These are phyloP conservation scores for Anthoceros angustus DNA, from an alignment of 225 moss, liverwort and hornwort species.

Conservation along the genomic window DNA sequence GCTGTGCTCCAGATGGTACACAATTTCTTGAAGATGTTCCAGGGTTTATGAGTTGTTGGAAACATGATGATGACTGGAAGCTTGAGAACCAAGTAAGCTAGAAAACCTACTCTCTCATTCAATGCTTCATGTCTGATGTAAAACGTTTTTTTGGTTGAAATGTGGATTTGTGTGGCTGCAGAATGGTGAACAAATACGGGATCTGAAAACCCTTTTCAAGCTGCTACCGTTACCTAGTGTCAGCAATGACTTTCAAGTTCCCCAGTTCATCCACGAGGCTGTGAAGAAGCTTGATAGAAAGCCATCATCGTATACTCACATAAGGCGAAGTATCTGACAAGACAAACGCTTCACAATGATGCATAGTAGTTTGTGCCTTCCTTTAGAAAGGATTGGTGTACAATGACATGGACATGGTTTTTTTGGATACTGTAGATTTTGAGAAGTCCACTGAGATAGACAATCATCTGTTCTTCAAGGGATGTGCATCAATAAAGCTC, in stretches of 20 bases:
- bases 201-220: slow-evolving; percentile 32
- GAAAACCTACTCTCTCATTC: background rate
- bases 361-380: background rate
- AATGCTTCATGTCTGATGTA: too few species aligned
- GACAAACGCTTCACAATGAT: background rate
- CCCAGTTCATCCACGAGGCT: slow-evolving; percentile 28
- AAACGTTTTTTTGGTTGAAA: background rate
- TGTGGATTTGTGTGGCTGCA: slow-evolving; percentile 8
- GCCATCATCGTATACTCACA: slow-evolving; percentile 40
- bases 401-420: slow-evolving; percentile 4
- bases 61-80: slow-evolving; percentile 52
- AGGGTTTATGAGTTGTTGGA: slow-evolving; percentile 41
- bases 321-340: slow-evolving; percentile 59
- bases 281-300: slow-evolving; percentile 34
- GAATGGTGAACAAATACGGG: slow-evolving; percentile 28
- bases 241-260: slow-evolving; percentile 50
- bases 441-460: slow-evolving; percentile 1
- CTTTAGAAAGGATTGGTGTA: background rate
- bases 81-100: slow-evolving; percentile 21
- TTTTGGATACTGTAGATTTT: background rate
- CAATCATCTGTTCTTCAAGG: slow-evolving; percentile 4
- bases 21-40: slow-evolving; percentile 49
- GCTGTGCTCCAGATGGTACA: slow-evolving; percentile 39
- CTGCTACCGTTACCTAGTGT: slow-evolving; percentile 46
- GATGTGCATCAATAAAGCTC: slow-evolving; percentile 5